Percentiles rank a stretch among this genome's conserved stretches.
phyloP scores from a whole-genome alignment of 352 stramenopile genomes.

The Pythium aquatile region DNA sequence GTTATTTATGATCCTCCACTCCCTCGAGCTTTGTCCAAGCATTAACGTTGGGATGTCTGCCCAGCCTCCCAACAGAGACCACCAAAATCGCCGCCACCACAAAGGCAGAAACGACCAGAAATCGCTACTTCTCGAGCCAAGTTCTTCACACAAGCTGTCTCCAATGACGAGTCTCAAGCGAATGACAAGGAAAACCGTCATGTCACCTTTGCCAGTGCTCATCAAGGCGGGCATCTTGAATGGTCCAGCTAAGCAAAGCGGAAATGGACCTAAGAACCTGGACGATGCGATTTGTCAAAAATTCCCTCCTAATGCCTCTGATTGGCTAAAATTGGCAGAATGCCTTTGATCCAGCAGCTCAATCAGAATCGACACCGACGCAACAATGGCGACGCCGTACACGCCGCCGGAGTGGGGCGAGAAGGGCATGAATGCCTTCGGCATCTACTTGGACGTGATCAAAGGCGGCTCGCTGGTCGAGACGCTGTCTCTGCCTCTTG shows the following conservation, averaged over 20 bases:
- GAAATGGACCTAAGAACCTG: too few relatives aligned
- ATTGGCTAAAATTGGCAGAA: slow-evolving; percentile 6
- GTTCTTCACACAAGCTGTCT: too few relatives aligned
- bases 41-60: background rate
- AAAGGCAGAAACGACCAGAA: too few relatives aligned
- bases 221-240: too few relatives aligned
- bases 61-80: background rate
- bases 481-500: slow-evolving; percentile 35
- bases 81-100: too few relatives aligned
- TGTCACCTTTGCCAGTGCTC: too few relatives aligned
- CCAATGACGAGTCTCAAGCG: too few relatives aligned
- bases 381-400: slow-evolving; percentile 30
- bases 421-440: slow-evolving; percentile 46
- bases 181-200: too few relatives aligned
- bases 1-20: background rate
- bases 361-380: background rate
- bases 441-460: slow-evolving; percentile 68
- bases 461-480: slow-evolving; percentile 61
- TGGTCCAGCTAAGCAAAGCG: too few relatives aligned
- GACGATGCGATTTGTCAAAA: background rate
- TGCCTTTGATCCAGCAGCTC: background rate
- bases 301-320: background rate
- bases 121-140: too few relatives aligned
- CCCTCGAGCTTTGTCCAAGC: too few relatives aligned
- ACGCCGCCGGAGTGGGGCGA: slow-evolving; percentile 48